A percentile compares a stretch with the other conserved stretches of the same genome.
Conservation (phyloP, 2,329 filamentous ascomycete genomes). For the Aspergillus niger region DNA sequence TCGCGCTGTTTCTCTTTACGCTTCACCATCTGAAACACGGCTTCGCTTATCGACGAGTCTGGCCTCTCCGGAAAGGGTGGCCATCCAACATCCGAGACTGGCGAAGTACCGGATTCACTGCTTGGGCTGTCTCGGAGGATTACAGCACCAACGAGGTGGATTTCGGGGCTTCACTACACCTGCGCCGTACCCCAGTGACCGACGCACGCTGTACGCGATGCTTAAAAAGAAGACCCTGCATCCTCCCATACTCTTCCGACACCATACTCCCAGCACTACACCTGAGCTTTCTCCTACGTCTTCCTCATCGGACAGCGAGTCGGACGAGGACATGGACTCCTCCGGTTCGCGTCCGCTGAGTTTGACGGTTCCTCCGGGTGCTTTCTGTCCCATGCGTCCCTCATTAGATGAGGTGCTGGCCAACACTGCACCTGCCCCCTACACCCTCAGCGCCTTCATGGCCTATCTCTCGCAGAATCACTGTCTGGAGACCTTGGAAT, state of each 20-base stretch:
- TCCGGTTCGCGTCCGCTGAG: constrained; percentile 47
- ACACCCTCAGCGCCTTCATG: constrained; percentile 91
- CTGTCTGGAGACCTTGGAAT: constrained; percentile 93
- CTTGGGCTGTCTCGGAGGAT: constrained; percentile 10
- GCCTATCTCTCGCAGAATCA: constrained; percentile 96
- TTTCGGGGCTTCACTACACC: constrained; percentile 19
- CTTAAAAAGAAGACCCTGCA: constrained; percentile 41
- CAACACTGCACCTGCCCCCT: constrained; percentile 82
- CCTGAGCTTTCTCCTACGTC: constrained; percentile 47
- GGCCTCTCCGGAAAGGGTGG: constrained; percentile 10
- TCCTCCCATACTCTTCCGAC: constrained; percentile 40
- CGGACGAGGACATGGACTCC: constrained; percentile 49
- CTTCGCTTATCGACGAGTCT: constrained; percentile 15
- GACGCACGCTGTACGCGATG: constrained; percentile 39
- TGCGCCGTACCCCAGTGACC: constrained; percentile 16
- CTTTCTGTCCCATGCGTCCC: constrained; percentile 58
- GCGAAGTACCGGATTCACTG: constrained; percentile 2
- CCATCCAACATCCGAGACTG: not conserved
- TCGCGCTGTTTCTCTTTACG: constrained; percentile 11
- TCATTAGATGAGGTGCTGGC: constrained; percentile 84
- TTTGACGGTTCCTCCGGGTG: constrained; percentile 43
- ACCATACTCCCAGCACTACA: constrained; percentile 46
- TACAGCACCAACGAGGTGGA: constrained; percentile 2
- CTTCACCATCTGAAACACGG: constrained; percentile 14
- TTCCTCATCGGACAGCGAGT: constrained; percentile 45